Evolutionary conservation across 2,329 filamentous ascomycete genomes (phyloP).

Genomic region (Diplodia scrobiculata): DNA sequence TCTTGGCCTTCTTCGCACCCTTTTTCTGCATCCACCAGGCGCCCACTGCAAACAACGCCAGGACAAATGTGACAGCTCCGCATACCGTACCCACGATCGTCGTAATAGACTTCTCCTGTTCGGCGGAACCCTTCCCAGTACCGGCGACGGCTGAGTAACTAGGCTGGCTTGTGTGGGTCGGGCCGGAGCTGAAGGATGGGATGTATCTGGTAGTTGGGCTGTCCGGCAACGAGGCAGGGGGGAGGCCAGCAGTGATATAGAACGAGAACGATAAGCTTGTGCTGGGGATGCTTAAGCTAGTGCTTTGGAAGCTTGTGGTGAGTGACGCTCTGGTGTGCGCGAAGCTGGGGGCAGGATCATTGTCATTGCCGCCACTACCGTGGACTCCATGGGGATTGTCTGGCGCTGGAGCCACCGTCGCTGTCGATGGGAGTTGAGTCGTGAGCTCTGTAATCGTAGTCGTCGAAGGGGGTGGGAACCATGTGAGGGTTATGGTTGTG

Average conservation of each 20-base stretch:
- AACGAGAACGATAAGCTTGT: not conserved
- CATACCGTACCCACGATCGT: not conserved
- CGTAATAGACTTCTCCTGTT: not conserved
- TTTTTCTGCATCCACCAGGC: not conserved
- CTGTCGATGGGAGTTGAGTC: not conserved
- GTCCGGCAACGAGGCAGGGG: not conserved
- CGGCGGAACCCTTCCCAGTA: not conserved
- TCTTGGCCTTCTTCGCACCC: not conserved
- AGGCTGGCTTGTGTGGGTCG: not conserved
- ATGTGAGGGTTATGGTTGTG: not conserved
- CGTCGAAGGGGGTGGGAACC: not conserved
- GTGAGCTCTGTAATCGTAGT: not conserved
- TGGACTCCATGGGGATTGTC: not conserved
- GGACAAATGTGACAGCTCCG: not conserved
- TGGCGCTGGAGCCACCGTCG: not conserved
- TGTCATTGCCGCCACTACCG: not conserved
- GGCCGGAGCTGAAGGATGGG: not conserved
- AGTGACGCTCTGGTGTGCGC: not conserved
- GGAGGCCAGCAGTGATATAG: not conserved
- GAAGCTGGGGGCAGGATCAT: not conserved
- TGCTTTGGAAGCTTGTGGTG: not conserved
- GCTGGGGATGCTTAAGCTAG: not conserved
- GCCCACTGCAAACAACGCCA: not conserved
- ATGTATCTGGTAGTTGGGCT: not conserved
- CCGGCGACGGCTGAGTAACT: not conserved